Evolutionary conservation across 352 stramenopile genomes (phyloP).

Genomic region (Globisporangium nagaii): DNA sequence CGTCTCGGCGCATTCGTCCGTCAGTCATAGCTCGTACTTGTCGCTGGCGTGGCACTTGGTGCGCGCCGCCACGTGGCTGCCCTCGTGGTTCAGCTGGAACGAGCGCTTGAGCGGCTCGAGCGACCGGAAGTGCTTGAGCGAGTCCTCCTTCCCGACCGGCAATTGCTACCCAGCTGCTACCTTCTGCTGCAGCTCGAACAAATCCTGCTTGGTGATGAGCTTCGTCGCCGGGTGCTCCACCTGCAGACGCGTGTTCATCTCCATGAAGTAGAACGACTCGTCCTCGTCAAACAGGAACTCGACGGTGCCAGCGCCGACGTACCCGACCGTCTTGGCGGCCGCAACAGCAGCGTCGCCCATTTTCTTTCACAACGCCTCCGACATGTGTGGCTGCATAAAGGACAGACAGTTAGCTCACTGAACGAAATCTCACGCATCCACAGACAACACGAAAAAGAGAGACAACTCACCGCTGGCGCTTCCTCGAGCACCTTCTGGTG

Average conservation of each 20-base stretch:
- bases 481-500: slow-evolving; percentile 96
- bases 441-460: slow-evolving; percentile 1
- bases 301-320: slow-evolving; percentile 91
- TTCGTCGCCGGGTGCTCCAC: slow-evolving; percentile 92
- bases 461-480: slow-evolving; percentile 80
- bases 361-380: slow-evolving; percentile 68
- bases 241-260: slow-evolving; percentile 96
- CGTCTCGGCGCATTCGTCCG: slow-evolving; percentile 11
- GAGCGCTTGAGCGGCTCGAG: slow-evolving; percentile 46
- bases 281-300: slow-evolving; percentile 92
- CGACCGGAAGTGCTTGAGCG: slow-evolving; percentile 55
- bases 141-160: slow-evolving; percentile 83
- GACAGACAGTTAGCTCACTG: neutral
- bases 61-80: slow-evolving; percentile 26
- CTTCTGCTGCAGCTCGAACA: slow-evolving; percentile 94
- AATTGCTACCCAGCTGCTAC: slow-evolving; percentile 89
- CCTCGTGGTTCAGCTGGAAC: slow-evolving; percentile 46
- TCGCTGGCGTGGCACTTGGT: slow-evolving; percentile 37
- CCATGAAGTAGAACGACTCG: slow-evolving; percentile 94
- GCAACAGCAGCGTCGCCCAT: slow-evolving; percentile 88
- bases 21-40: slow-evolving; percentile 36
- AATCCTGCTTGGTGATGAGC: slow-evolving; percentile 84
- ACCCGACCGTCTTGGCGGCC: slow-evolving; percentile 87
- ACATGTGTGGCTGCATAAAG: slow-evolving; percentile 61
- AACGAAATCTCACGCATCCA: neutral